phyloP scores from a whole-genome alignment of 176 grass and related monocot species.

The Carex kokanica region DNA sequence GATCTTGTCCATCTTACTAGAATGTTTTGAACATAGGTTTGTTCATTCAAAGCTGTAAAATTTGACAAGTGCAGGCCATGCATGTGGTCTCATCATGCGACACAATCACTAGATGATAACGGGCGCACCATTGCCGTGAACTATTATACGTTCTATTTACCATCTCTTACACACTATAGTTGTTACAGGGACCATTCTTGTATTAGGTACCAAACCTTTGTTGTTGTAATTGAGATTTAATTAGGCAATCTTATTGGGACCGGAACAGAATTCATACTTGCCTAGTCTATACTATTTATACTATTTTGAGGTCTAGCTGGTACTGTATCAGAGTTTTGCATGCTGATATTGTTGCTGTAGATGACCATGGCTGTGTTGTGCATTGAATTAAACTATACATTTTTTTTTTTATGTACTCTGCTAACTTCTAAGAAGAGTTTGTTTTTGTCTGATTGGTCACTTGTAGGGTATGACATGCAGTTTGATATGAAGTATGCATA shows the following conservation, averaged over 20 bases:
- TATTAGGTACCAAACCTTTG: not conserved
- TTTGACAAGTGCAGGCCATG: conserved; percentile 43
- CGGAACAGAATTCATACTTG: too few relatives aligned
- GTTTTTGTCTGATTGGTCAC: not conserved
- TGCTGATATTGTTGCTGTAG: not conserved
- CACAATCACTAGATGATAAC: conserved; percentile 69
- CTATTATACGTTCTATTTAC: conserved; percentile 41
- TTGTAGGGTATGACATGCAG: conserved; percentile 85
- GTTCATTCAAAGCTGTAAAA: not conserved
- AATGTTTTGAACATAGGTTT: not conserved
- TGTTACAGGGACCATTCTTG: not conserved
- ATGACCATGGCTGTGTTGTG: not conserved
- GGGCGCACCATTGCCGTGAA: conserved; percentile 87
- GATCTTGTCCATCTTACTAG: not conserved
- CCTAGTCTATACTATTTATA: not conserved
- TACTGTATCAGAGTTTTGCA: not conserved
- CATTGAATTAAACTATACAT: not conserved
- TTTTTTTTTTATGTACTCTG: conserved; percentile 4
- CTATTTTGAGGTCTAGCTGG: not conserved
- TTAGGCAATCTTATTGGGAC: not conserved
- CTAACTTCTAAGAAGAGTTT: not conserved
- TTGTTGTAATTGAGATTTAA: not conserved
- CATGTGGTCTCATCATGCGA: conserved; percentile 98
- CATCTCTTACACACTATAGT: not conserved
- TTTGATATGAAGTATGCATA: conserved; percentile 98